A percentile compares a stretch with the other conserved stretches of the same genome.
These are phyloP conservation scores for Ogataea nakhonphanomensis DNA, from an alignment of 805 yeast species.

Conservation along the genomic window DNA sequence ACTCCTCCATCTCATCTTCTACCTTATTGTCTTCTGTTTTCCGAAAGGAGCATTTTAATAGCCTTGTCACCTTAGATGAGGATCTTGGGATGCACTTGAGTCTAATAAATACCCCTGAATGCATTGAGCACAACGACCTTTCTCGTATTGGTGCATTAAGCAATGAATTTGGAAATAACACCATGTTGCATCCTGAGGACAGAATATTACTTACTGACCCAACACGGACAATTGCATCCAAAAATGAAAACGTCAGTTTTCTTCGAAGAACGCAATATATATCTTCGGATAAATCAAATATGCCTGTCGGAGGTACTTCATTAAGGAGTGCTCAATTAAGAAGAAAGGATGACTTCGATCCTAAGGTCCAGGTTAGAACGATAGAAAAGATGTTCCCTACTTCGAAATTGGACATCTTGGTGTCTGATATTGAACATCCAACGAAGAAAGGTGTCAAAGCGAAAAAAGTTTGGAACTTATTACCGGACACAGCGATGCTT, in stretches of 20 bases:
- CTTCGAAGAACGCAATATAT: slow-evolving; percentile 93
- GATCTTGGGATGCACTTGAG: slow-evolving; percentile 76
- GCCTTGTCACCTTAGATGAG: slow-evolving; percentile 55
- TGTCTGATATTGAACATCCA: slow-evolving; percentile 67
- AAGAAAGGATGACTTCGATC: slow-evolving; percentile 43
- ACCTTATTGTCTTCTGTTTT: slow-evolving; percentile 66
- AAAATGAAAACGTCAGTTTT: slow-evolving; percentile 43
- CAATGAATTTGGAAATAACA: slow-evolving; percentile 22
- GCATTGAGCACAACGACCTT: slow-evolving; percentile 49
- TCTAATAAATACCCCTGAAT: slow-evolving; percentile 59
- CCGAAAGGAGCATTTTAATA: slow-evolving; percentile 67
- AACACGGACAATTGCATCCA: slow-evolving; percentile 43
- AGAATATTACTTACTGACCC: slow-evolving; percentile 78
- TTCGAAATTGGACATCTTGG: slow-evolving; percentile 27
- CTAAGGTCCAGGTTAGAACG: slow-evolving; percentile 59
- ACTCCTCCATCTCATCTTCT: slow-evolving; percentile 42
- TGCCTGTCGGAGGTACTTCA: background rate
- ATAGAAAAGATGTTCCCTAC: slow-evolving; percentile 79
- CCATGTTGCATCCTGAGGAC: slow-evolving; percentile 72
- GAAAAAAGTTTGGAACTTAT: slow-evolving; percentile 69
- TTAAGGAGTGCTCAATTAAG: slow-evolving; percentile 9
- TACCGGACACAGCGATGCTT: slow-evolving; percentile 90
- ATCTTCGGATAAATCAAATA: slow-evolving; percentile 48
- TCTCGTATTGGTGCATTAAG: slow-evolving; percentile 30
- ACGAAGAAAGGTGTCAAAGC: slow-evolving; percentile 69